phyloP scores from a whole-genome alignment of 306 rosid species.

The Mimosa pudica region DNA sequence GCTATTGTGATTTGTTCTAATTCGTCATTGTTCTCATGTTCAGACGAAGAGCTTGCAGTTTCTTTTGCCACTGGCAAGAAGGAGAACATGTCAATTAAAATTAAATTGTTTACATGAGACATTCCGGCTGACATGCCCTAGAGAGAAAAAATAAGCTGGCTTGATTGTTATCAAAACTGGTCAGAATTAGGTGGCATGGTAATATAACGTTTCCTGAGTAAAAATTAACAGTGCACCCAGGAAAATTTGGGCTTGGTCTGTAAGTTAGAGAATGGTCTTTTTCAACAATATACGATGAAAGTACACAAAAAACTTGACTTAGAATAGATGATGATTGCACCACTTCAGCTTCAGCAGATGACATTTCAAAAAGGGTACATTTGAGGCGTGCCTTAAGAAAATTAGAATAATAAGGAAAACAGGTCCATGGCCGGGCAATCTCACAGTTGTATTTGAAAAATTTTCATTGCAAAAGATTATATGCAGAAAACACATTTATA shows the following conservation, averaged over 20 bases:
- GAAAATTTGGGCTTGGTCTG: not conserved
- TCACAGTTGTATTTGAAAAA: conserved; percentile 11
- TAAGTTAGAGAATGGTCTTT: not conserved
- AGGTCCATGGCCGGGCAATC: not conserved
- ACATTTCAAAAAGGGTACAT: not conserved
- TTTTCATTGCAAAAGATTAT: not conserved
- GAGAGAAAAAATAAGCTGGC: not conserved
- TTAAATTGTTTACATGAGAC: not conserved
- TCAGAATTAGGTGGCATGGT: conserved; percentile 12
- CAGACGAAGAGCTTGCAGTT: conserved; percentile 82
- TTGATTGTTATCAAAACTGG: not conserved
- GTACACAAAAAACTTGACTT: not conserved
- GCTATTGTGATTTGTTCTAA: conserved; percentile 95
- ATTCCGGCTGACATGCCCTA: not conserved
- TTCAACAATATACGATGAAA: not conserved
- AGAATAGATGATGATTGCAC: not conserved
- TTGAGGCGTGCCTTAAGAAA: conserved; percentile 15
- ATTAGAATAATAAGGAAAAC: conserved; percentile 8
- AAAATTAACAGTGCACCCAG: not conserved
- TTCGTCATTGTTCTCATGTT: conserved; percentile 85
- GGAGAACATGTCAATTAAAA: conserved; percentile 37
- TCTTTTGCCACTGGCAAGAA: conserved; percentile 83
- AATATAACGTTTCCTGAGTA: not conserved
- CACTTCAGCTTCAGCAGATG: not conserved
- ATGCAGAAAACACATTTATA: not conserved